These are phyloP conservation scores for Diaporthe ilicicola DNA, from an alignment of 2,329 filamentous ascomycete species.

Conservation along the genomic window DNA sequence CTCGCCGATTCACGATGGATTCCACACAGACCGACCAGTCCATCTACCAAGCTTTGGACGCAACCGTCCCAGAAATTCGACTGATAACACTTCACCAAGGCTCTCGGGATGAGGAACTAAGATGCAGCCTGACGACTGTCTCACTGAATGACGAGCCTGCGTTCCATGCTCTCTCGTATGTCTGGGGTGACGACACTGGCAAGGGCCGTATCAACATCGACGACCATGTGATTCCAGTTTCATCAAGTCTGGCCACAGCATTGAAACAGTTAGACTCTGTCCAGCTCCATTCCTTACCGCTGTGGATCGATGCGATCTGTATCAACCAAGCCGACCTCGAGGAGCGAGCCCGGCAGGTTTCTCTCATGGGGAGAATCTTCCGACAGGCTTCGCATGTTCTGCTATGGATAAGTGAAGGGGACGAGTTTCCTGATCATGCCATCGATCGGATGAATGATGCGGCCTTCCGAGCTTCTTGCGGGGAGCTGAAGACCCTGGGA, in stretches of 20 bases:
- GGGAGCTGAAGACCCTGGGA: not conserved
- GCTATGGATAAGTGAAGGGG: not conserved
- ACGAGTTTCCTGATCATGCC: not conserved
- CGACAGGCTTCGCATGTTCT: not conserved
- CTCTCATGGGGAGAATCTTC: constrained; percentile 18
- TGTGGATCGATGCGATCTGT: constrained; percentile 29
- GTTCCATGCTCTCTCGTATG: not conserved
- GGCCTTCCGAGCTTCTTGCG: not conserved
- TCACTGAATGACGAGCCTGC: not conserved
- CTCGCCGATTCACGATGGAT: not conserved
- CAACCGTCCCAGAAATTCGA: not conserved
- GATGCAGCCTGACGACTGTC: not conserved
- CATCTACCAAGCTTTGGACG: not conserved
- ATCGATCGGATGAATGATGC: not conserved
- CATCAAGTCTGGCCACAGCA: not conserved
- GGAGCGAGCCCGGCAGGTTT: constrained; percentile 24
- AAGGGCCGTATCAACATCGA: not conserved
- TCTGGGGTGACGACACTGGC: not conserved
- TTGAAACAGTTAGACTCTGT: not conserved
- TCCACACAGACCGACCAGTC: not conserved
- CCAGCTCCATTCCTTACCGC: not conserved
- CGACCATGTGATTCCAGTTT: not conserved
- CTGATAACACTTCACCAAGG: not conserved
- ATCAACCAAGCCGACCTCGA: constrained; percentile 25
- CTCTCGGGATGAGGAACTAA: not conserved